Evolutionary conservation across 768 basidiomycete species (phyloP).

Genomic region (Hypholoma fasciculare): DNA sequence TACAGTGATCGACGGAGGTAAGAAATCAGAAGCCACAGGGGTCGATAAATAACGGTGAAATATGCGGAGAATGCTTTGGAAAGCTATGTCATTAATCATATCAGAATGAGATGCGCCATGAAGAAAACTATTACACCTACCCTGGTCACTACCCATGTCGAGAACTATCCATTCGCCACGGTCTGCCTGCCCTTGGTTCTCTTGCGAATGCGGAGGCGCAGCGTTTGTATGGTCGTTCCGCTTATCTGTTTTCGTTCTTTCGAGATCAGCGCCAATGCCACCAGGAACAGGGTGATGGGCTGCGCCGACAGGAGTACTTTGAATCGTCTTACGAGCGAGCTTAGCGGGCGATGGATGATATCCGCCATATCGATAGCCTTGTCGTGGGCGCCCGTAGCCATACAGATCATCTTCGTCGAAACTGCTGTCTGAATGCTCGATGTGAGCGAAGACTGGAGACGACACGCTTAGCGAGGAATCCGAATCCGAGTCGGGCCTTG

Average conservation of each 20-base stretch:
- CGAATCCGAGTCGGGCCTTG: conserved; percentile 1
- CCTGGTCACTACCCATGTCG: conserved; percentile 49
- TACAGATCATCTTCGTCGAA: conserved; percentile 8
- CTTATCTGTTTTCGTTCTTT: not conserved
- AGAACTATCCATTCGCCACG: conserved; percentile 52
- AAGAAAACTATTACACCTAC: conserved; percentile 20
- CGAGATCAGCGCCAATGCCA: not conserved
- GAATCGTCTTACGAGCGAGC: not conserved
- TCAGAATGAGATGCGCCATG: not conserved
- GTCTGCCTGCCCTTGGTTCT: conserved; percentile 9
- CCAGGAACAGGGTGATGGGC: too few relatives aligned
- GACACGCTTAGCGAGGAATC: conserved; percentile 28
- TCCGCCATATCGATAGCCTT: conserved; percentile 29
- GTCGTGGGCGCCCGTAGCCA: conserved; percentile 10
- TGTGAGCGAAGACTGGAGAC: conserved; percentile 42
- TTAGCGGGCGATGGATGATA: conserved; percentile 3
- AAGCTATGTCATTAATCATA: conserved; percentile 32
- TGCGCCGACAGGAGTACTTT: not conserved
- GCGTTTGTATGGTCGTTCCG: not conserved
- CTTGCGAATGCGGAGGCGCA: not conserved
- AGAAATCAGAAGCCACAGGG: conserved; percentile 41
- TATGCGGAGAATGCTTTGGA: conserved; percentile 49
- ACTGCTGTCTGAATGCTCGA: conserved; percentile 18
- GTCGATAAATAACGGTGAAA: conserved; percentile 44
- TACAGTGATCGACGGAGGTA: conserved; percentile 13